Evolutionary conservation across 2,329 filamentous ascomycete species (phyloP), one percentile per base, ranked within the genome.

Genomic region (Sporothrix globosa): DNA sequence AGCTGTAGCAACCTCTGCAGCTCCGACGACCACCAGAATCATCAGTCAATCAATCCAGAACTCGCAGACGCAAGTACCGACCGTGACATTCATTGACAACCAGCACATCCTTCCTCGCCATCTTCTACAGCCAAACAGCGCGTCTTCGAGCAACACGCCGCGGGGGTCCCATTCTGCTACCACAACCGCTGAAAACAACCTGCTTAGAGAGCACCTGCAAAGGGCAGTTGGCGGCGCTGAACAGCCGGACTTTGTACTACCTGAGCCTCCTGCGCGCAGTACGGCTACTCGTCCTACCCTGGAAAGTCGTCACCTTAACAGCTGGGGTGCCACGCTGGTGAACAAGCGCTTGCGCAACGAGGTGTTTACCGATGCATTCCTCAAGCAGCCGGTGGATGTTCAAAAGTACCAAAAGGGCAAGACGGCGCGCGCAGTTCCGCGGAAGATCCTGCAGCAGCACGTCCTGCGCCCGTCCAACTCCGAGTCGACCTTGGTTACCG

Each of bases 41-140:
- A 82, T 90, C 73, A 90, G 88, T 78, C 93, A 97, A 78, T 96
- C 92, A 14, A 86, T 97, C 72, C 87, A 92, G 70, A 86, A 87
- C 48, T 79, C 81, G 41, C 82, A 82, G 34, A 86, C 88, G 46
- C 87, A 91, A 27, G 88, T 97, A 41, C 94, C 95, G 1, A 95
- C 96, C 53, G 95, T 98, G 61, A 93, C 96, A 0, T 93, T 97
- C 72, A 92, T 95, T 76, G 94, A 97, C 78, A 98, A 98, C 78
- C 88, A 91, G 74, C 95, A 98, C 77, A 97, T 98, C 71, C 89
- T 97, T 54, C 95, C 95, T 1, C 89, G 92, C 60, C 92, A 92
- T 76, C 85, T 97, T 39, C 90, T 97, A 66, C 88, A 89, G 69
- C 84, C 90, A 21, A 84, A 88, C 0, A 24, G 60, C n/a, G 56